Base-by-base conservation (phyloP, 805 yeast genomes). In the Ogataea nitratoaversa region DNA sequence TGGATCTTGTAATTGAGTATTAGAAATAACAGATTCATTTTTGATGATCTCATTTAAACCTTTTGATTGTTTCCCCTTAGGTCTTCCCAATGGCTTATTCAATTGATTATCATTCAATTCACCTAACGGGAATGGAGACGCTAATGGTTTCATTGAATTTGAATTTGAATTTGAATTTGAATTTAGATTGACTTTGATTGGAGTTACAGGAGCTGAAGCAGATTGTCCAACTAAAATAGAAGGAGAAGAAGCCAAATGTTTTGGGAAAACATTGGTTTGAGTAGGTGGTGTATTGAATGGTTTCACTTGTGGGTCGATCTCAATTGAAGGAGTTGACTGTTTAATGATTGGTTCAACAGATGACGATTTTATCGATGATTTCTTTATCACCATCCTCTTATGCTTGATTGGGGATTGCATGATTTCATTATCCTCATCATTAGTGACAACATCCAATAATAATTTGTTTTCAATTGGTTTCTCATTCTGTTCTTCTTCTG, bases 61-160 rank as follows among this genome's bases (percentile, higher is more conserved):
- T 18, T 44, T 44, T 19, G 42, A 39, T 25, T 45, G 48, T 41
- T 46, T 42, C 1, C 46, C 46, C 20, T 44, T 38, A 30, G 36
- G 44, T 28, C 34, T 42, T n/a, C 24, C 13, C 9, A 8, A 19
- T 13, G 8, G 3, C 13, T 19, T 22, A 28, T 38, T 22, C 27
- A 12, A 13, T 13, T 24, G 24, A 16, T 24, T 19, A 19, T 23
- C 9, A 30, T 32, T 36, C 24, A 28, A 19, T 7, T 19, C n/a
- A 14, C 22, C 19, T 13, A n/a, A 17, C 12, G 25, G 25, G 9
- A 22, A 11, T 22, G 7, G 7, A 7, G 11, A 22, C 25, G n/a
- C n/a, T n/a, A n/a, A n/a, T n/a, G n/a, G n/a, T n/a, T n/a, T n/a
- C n/a, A n/a, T n/a, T n/a, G n/a, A n/a, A n/a, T n/a, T n/a, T n/a